Evolutionary conservation across 1,284 basidiomycete genomes (phyloP).

Genomic region (Cerioporus squamosus): DNA sequence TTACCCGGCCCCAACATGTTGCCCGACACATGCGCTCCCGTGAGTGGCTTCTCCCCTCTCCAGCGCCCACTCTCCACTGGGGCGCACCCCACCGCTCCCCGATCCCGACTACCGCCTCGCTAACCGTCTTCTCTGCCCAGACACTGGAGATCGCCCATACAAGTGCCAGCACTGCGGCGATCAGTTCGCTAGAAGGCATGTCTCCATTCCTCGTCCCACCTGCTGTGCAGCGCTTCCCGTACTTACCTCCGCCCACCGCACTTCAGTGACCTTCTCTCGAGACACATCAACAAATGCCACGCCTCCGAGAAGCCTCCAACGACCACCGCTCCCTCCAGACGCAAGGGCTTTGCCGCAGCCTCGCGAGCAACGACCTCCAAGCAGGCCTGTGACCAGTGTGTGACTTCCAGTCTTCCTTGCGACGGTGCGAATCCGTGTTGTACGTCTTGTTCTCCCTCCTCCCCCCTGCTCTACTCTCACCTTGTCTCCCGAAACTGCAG

Average conservation of each 20-base stretch:
- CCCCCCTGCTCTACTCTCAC: constrained; percentile 5
- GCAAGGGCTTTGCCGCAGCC: constrained; percentile 65
- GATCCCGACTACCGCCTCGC: constrained; percentile 15
- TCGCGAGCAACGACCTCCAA: constrained; percentile 76
- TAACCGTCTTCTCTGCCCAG: constrained; percentile 42
- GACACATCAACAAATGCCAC: constrained; percentile 91
- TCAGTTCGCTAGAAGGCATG: constrained; percentile 85
- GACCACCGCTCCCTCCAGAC: constrained; percentile 43
- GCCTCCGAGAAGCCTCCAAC: constrained; percentile 68
- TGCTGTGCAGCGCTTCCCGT: not conserved
- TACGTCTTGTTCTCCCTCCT: constrained; percentile 45
- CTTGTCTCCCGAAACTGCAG: constrained; percentile 52
- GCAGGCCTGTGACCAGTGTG: constrained; percentile 87
- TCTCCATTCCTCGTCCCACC: constrained; percentile 13
- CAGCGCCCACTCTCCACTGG: constrained; percentile 22
- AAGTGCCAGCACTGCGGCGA: constrained; percentile 89
- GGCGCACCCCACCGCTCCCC: constrained; percentile 18
- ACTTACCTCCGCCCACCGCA: not conserved
- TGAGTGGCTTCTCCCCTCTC: constrained; percentile 46
- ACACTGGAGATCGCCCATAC: constrained; percentile 92
- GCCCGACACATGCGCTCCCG: constrained; percentile 89
- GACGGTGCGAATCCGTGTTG: constrained; percentile 83
- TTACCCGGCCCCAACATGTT: constrained; percentile 89
- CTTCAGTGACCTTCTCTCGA: constrained; percentile 78
- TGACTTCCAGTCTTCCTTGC: constrained; percentile 79